Percentiles rank a stretch among this genome's conserved stretches.
phyloP scores from a whole-genome alignment of 2,329 filamentous ascomycete species.

The Passalora sequoiae region DNA sequence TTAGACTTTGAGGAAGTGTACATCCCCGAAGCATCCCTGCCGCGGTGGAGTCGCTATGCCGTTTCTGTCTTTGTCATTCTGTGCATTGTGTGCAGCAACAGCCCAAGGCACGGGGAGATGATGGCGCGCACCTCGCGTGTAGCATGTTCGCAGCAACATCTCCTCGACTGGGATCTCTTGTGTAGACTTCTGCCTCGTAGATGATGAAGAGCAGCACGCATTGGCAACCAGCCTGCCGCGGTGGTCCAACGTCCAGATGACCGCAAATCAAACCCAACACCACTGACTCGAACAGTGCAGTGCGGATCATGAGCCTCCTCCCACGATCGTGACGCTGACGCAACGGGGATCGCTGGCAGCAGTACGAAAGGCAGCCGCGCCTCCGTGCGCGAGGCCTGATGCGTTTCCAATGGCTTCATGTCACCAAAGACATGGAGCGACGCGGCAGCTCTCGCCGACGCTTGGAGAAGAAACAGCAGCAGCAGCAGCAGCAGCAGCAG shows the following conservation, averaged over 20 bases:
- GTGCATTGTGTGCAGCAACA: background rate
- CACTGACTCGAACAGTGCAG: constrained; percentile 20
- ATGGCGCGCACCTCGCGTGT: background rate
- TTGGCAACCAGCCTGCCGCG: background rate
- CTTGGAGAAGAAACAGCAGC: background rate
- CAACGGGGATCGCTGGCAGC: constrained; percentile 10
- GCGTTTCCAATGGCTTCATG: constrained; percentile 22
- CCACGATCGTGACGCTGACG: constrained; percentile 14
- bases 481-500: constrained; percentile 1
- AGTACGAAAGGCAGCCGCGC: constrained; percentile 6
- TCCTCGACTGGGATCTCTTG: constrained; percentile 1
- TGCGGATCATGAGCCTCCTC: constrained; percentile 11
- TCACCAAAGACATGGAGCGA: constrained; percentile 23
- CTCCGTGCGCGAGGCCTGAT: constrained; percentile 7
- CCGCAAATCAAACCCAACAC: constrained; percentile 15
- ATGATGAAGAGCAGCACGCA: constrained; percentile 2
- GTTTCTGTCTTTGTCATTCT: background rate
- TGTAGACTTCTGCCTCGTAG: background rate
- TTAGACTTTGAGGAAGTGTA: background rate
- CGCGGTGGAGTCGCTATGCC: background rate
- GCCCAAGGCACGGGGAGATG: background rate
- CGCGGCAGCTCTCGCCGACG: constrained; percentile 23
- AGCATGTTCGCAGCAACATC: constrained; percentile 1
- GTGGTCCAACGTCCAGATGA: constrained; percentile 4
- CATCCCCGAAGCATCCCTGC: constrained; percentile 3